Percentiles rank a stretch among this genome's conserved stretches.
phyloP scores from a whole-genome alignment of 768 basidiomycete species.

The Cystoderma amianthinum region DNA sequence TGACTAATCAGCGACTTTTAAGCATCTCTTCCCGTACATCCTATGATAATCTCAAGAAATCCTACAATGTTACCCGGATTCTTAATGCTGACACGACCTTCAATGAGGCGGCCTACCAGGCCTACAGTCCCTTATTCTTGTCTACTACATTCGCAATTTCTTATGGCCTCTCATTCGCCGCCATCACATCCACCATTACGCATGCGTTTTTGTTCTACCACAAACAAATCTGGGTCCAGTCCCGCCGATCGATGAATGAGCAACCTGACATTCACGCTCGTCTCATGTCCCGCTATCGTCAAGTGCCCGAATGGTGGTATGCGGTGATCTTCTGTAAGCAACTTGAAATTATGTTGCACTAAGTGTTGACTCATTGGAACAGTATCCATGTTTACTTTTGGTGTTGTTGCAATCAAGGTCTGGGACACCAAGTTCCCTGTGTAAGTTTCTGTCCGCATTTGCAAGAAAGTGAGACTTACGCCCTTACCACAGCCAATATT shows the following conservation, averaged over 20 bases:
- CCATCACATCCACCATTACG: conserved; percentile 66
- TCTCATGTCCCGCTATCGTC: conserved; percentile 69
- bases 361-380: conserved; percentile 3
- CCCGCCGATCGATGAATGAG: conserved; percentile 64
- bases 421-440: conserved; percentile 73
- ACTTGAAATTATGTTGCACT: conserved; percentile 16
- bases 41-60: conserved; percentile 53
- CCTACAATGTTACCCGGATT: conserved; percentile 55
- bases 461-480: neutral
- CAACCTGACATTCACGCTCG: conserved; percentile 84
- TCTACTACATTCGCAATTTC: conserved; percentile 71
- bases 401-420: conserved; percentile 61
- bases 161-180: conserved; percentile 80
- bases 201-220: conserved; percentile 73
- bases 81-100: conserved; percentile 47
- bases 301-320: conserved; percentile 88
- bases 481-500: conserved; percentile 26
- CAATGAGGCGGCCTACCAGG: conserved; percentile 45
- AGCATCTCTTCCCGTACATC: conserved; percentile 58
- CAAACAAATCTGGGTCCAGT: conserved; percentile 70
- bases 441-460: conserved; percentile 27
- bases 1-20: neutral
- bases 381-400: conserved; percentile 62
- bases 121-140: conserved; percentile 58
- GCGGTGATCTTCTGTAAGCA: conserved; percentile 50